Evolutionary conservation across 2,329 filamentous ascomycete species (phyloP).

Genomic region (Neurospora crassa): DNA sequence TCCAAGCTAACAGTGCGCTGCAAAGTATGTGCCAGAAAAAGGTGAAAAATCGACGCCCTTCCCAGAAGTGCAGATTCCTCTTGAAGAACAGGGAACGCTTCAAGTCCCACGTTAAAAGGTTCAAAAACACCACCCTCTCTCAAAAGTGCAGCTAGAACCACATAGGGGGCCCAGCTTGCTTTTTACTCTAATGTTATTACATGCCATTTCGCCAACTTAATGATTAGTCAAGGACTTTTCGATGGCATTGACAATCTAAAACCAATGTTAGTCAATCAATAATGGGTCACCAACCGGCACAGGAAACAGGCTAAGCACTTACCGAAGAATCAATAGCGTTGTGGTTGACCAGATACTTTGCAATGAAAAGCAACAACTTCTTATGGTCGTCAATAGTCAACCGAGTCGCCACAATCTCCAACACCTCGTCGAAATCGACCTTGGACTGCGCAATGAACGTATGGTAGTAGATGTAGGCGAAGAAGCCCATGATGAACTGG

Average conservation of each 20-base stretch:
- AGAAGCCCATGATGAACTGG: constrained; percentile 99
- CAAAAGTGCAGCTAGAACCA: neutral
- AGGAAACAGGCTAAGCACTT: constrained; percentile 14
- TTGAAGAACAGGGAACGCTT: neutral
- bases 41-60: neutral
- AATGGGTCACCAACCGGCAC: neutral
- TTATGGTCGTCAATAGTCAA: constrained; percentile 80
- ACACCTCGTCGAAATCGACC: constrained; percentile 72
- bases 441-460: constrained; percentile 90
- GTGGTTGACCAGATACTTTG: constrained; percentile 56
- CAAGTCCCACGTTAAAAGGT: neutral
- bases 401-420: constrained; percentile 88
- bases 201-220: neutral
- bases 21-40: neutral
- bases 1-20: neutral
- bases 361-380: constrained; percentile 60
- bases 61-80: neutral
- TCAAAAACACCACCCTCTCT: neutral
- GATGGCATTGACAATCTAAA: neutral
- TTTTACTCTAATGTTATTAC: neutral
- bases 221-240: neutral
- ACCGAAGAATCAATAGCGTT: constrained; percentile 35
- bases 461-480: constrained; percentile 97
- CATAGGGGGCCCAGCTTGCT: neutral
- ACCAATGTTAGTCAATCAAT: neutral